Evolutionary conservation across 2,329 filamentous ascomycete species (phyloP), one percentile per base, ranked within the genome.

Genomic region (Tolypocladium tundrense): DNA sequence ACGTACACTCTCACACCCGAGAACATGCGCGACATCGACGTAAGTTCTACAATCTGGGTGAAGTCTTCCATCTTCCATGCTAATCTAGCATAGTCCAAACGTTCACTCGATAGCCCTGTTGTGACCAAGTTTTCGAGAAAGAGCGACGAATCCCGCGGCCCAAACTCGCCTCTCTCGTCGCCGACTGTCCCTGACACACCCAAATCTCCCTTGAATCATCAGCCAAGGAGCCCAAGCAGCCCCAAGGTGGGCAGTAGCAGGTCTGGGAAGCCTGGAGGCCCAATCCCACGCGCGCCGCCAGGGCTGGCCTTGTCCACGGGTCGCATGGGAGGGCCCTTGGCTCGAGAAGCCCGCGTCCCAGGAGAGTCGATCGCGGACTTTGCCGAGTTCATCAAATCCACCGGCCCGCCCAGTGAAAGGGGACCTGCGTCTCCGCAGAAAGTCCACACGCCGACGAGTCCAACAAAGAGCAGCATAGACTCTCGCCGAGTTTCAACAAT

Each of bases 341-440:
- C 91, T 31, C 83, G 91, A 61, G 91, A 96, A 63, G 86, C 91
- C 1, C 82, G 88, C 60, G 77, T 88, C 10, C 79, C 84, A 11
- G 78, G 80, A 6, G 88, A 92, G 61, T 90, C 90, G 0, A 83
- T 88, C 10, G 80, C 85, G 52, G 92, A 96, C 66, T 90, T 97
- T 73, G 89, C 91, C 27, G 88, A 95, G 59, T 97, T 96, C 69
- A 90, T 96, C 66, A 87, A 90, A 60, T 89, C 88, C 1, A 96
- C 91, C 37, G 91, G 90, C 2, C 88, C 93, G 19, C 68, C 79
- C n/a, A 75, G 74, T 42, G 77, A 77, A 50, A 73, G 69, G 54
- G 67, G 68, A 16, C 65, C 70, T 24, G 60, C 69, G 24, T 67
- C 72, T 10, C 64, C 73, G 50, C 73, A 73, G 57, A 76, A 70